These are phyloP conservation scores for Diaporthe batatas DNA, from an alignment of 2,329 filamentous ascomycete genomes.

Conservation along the genomic window DNA sequence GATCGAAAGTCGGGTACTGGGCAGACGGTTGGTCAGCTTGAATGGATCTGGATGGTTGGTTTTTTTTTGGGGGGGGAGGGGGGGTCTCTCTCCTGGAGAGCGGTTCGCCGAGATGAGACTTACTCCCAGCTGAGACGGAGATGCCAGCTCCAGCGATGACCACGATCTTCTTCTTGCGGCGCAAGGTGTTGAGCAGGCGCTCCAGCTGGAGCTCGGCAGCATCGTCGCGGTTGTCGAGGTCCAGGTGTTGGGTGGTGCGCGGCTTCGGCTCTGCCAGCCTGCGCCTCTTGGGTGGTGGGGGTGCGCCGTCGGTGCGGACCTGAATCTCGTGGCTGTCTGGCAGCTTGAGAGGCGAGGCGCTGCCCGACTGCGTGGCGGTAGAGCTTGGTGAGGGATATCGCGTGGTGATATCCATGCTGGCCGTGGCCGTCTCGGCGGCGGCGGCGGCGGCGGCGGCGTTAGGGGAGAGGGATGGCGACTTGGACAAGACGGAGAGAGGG, in stretches of 20 bases:
- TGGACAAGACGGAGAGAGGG: slow-evolving; percentile 66
- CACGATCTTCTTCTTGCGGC: slow-evolving; percentile 95
- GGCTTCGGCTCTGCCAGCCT: slow-evolving; percentile 71
- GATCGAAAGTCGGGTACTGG: slow-evolving; percentile 96
- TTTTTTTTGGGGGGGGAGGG: no score
- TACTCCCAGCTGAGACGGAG: slow-evolving; percentile 93
- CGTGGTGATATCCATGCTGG: slow-evolving; percentile 53
- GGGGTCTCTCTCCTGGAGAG: background rate
- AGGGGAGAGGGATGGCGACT: slow-evolving; percentile 64
- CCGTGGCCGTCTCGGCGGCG: slow-evolving; percentile 38
- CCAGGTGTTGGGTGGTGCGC: slow-evolving; percentile 85
- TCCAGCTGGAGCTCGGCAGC: slow-evolving; percentile 73
- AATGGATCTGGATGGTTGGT: background rate
- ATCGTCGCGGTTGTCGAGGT: slow-evolving; percentile 70
- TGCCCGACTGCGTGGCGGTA: slow-evolving; percentile 60
- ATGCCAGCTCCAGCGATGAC: slow-evolving; percentile 97
- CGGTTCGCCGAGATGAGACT: slow-evolving; percentile 54
- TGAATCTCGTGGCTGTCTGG: slow-evolving; percentile 55
- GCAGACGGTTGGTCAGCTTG: slow-evolving; percentile 42
- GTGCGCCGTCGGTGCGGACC: slow-evolving; percentile 66
- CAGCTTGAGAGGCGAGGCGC: slow-evolving; percentile 64
- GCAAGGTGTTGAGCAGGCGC: slow-evolving; percentile 79
- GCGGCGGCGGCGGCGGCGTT: background rate
- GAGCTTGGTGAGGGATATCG: slow-evolving; percentile 68
- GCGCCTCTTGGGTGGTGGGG: slow-evolving; percentile 80